phyloP scores from a whole-genome alignment of 164 flowering plant genomes.

The Cinnamomum chago region DNA sequence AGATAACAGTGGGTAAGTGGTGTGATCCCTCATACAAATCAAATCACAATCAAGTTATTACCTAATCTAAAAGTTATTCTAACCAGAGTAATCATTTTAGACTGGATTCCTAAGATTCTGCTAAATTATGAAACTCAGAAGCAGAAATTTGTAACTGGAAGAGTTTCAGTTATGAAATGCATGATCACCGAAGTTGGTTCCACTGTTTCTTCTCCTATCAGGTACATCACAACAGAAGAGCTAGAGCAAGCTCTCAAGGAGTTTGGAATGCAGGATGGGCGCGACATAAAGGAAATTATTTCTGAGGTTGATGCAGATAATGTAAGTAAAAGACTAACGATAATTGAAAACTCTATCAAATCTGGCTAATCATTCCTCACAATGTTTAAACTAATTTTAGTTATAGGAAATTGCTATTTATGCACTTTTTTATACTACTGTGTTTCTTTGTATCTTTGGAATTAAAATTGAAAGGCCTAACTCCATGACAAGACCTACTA shows the following conservation, averaged over 20 bases:
- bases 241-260: slow-evolving; percentile 88
- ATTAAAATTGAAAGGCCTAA: no score
- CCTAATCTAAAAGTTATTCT: no score
- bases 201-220: slow-evolving; percentile 17
- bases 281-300: slow-evolving; percentile 82
- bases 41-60: not conserved
- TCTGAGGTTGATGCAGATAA: slow-evolving; percentile 87
- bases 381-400: no score
- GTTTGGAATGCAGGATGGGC: slow-evolving; percentile 79
- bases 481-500: no score
- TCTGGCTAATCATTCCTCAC: no score
- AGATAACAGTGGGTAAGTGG: slow-evolving; percentile 78
- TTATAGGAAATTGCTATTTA: no score
- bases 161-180: not conserved
- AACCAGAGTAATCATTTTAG: not conserved
- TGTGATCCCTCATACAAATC: not conserved
- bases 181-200: not conserved
- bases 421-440: no score
- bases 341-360: no score
- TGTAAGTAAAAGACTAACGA: slow-evolving; percentile 36
- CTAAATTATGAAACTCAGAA: not conserved
- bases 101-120: not conserved
- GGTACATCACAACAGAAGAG: slow-evolving; percentile 83
- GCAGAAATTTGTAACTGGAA: not conserved
- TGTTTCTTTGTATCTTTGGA: no score